A percentile compares a stretch with the other conserved stretches of the same genome.
Conservation (phyloP, 176 grass and related monocot species). For the Metroxylon sagu region DNA sequence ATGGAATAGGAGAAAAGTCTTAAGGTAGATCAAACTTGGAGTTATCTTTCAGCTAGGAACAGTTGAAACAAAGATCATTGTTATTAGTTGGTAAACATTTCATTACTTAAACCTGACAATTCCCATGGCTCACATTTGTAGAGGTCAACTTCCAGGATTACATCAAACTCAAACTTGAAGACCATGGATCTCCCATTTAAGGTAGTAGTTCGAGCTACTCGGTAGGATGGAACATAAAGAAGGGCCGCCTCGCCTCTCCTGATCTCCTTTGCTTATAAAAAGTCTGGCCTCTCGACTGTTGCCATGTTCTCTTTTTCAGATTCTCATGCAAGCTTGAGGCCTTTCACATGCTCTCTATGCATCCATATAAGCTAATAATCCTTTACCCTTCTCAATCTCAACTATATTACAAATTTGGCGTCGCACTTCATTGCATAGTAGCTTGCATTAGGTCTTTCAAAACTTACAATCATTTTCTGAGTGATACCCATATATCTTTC, state of each 20-base stretch:
- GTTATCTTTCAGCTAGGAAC: too few relatives aligned
- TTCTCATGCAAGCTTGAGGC: slow-evolving; percentile 52
- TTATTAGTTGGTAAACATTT: background rate
- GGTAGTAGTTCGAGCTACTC: slow-evolving; percentile 97
- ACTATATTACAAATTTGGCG: too few relatives aligned
- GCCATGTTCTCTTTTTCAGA: slow-evolving; percentile 79
- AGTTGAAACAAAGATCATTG: too few relatives aligned
- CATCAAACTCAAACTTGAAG: slow-evolving; percentile 90
- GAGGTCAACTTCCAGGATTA: slow-evolving; percentile 91
- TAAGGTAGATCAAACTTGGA: too few relatives aligned
- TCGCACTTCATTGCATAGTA: too few relatives aligned
- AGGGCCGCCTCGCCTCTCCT: slow-evolving; percentile 55
- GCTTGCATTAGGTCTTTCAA: too few relatives aligned
- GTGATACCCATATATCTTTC: too few relatives aligned
- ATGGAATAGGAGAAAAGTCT: too few relatives aligned
- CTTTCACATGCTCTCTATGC: slow-evolving; percentile 36
- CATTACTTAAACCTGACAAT: slow-evolving; percentile 38
- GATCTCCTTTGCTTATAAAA: slow-evolving; percentile 42
- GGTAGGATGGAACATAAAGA: slow-evolving; percentile 83
- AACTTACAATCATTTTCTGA: too few relatives aligned
- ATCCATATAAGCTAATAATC: too few relatives aligned
- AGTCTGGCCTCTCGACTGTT: slow-evolving; percentile 39
- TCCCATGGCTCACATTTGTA: slow-evolving; percentile 99
- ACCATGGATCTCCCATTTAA: slow-evolving; percentile 94
- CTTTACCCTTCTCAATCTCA: too few relatives aligned